Percentiles rank a stretch among this genome's conserved stretches.
Evolutionary conservation across 495 filamentous ascomycete species (phyloP).

Genomic region (Podospora appendiculata): DNA sequence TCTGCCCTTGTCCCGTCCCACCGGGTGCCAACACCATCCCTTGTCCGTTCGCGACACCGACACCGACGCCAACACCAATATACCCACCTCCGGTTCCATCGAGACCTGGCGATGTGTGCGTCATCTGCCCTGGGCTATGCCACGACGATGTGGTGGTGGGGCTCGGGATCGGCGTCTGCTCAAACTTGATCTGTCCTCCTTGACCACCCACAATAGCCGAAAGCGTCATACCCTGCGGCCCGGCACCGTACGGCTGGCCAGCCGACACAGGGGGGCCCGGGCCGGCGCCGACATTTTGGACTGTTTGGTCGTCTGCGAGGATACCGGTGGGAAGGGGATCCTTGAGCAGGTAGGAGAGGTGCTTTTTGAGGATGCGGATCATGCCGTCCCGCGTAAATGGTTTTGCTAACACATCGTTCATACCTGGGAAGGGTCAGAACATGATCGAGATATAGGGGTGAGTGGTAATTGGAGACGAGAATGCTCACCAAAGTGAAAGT

Average conservation of each 20-base stretch:
- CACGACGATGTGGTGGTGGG: slow-evolving; percentile 62
- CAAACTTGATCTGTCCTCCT: slow-evolving; percentile 61
- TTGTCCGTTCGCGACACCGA: slow-evolving; percentile 3
- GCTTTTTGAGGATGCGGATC: slow-evolving; percentile 81
- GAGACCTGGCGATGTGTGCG: slow-evolving; percentile 53
- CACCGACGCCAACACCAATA: slow-evolving; percentile 28
- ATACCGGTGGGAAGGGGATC: slow-evolving; percentile 27
- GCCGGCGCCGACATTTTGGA: slow-evolving; percentile 11
- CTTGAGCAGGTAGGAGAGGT: slow-evolving; percentile 65
- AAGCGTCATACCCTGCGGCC: slow-evolving; percentile 7
- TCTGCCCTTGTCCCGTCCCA: slow-evolving; percentile 12
- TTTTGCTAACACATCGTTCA: slow-evolving; percentile 97
- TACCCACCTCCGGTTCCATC: slow-evolving; percentile 26
- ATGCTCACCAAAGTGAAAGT: slow-evolving; percentile 86
- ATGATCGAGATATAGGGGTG: not conserved
- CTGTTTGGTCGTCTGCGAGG: slow-evolving; percentile 3
- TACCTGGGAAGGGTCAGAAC: slow-evolving; percentile 52
- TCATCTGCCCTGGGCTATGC: slow-evolving; percentile 66
- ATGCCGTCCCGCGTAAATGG: slow-evolving; percentile 96
- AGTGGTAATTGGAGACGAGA: not conserved
- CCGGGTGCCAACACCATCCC: slow-evolving; percentile 39
- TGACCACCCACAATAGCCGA: slow-evolving; percentile 16
- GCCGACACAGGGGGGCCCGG: slow-evolving; percentile 28
- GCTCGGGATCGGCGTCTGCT: slow-evolving; percentile 72
- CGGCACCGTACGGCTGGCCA: slow-evolving; percentile 6